Percentiles rank a stretch among this genome's conserved stretches.
These are phyloP conservation scores for Dothideomycetes sp. DNA, from an alignment of 2,329 filamentous ascomycete species.

Conservation along the genomic window DNA sequence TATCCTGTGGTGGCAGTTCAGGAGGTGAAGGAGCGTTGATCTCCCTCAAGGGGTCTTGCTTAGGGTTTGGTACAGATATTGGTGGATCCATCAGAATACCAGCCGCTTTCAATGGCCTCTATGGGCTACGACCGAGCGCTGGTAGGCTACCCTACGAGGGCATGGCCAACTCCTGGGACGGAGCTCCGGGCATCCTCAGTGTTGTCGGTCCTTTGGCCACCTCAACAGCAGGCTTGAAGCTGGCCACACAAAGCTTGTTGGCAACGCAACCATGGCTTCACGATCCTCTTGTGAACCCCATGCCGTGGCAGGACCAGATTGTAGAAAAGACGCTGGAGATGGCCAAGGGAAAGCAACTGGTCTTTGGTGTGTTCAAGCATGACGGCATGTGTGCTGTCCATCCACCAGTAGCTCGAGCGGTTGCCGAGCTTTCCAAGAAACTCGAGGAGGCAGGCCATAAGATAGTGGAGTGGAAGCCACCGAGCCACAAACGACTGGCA, in stretches of 20 bases:
- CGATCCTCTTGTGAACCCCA: slow-evolving; percentile 53
- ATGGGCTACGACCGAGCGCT: slow-evolving; percentile 42
- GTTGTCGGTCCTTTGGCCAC: slow-evolving; percentile 54
- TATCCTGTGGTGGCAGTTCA: slow-evolving; percentile 46
- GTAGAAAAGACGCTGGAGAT: slow-evolving; percentile 27
- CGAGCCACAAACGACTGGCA: slow-evolving; percentile 29
- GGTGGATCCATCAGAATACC: slow-evolving; percentile 49
- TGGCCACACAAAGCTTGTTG: slow-evolving; percentile 48
- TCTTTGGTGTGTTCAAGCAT: slow-evolving; percentile 43
- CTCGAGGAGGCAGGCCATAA: slow-evolving; percentile 44
- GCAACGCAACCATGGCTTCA: slow-evolving; percentile 51
- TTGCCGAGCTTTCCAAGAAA: slow-evolving; percentile 39
- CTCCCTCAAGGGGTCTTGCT: slow-evolving; percentile 40
- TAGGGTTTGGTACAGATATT: slow-evolving; percentile 47
- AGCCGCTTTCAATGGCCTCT: slow-evolving; percentile 48
- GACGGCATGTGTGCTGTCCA: slow-evolving; percentile 42
- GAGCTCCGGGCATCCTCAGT: slow-evolving; percentile 51
- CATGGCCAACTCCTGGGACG: slow-evolving; percentile 52
- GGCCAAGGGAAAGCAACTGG: slow-evolving; percentile 30
- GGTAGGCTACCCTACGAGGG: slow-evolving; percentile 46
- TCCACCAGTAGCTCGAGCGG: slow-evolving; percentile 46
- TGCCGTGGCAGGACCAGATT: slow-evolving; percentile 50
- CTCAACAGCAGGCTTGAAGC: slow-evolving; percentile 41
- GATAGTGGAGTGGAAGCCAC: slow-evolving; percentile 48
- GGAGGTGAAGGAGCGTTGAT: slow-evolving; percentile 50